Percentiles rank a stretch among this genome's conserved stretches.
Conservation (phyloP, 345 rosid genomes). For the Lumnitzera littorea region DNA sequence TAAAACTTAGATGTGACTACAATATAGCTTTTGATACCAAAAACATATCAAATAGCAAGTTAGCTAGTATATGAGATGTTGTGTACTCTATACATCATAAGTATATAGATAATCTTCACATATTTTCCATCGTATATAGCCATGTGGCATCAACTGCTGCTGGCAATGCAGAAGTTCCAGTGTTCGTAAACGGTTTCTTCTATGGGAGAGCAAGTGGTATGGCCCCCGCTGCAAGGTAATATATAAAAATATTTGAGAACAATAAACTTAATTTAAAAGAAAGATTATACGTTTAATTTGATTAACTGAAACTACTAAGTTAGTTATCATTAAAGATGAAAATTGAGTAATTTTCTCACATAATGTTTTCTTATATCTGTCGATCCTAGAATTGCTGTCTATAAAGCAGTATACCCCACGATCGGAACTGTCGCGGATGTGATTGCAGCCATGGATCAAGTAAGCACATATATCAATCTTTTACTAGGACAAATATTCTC, state of each 20-base stretch:
- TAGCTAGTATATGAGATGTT: too few relatives aligned
- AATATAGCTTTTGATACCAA: too few relatives aligned
- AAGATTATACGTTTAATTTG: too few relatives aligned
- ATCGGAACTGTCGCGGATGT: constrained; percentile 71
- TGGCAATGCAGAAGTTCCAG: constrained; percentile 75
- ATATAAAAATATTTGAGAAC: too few relatives aligned
- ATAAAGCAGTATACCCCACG: constrained; percentile 78
- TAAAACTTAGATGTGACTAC: too few relatives aligned
- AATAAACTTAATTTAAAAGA: too few relatives aligned
- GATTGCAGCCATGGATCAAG: constrained; percentile 87
- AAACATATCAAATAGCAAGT: too few relatives aligned
- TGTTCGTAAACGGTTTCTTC: constrained; percentile 51
- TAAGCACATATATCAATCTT: constrained; percentile 7
- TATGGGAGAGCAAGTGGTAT: constrained; percentile 79
- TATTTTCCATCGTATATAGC: constrained; percentile 24
- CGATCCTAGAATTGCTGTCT: constrained; percentile 59
- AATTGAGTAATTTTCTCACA: neutral
- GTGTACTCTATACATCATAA: neutral
- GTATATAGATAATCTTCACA: neutral
- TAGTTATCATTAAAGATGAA: neutral
- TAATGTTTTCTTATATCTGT: neutral
- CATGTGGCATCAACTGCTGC: constrained; percentile 85
- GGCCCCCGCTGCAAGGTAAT: constrained; percentile 81
- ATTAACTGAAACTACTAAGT: too few relatives aligned
- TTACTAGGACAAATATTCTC: neutral